Percentiles rank a stretch among this genome's conserved stretches.
These are phyloP conservation scores for Agrocybe pediades DNA, from an alignment of 768 basidiomycete species.

Conservation along the genomic window DNA sequence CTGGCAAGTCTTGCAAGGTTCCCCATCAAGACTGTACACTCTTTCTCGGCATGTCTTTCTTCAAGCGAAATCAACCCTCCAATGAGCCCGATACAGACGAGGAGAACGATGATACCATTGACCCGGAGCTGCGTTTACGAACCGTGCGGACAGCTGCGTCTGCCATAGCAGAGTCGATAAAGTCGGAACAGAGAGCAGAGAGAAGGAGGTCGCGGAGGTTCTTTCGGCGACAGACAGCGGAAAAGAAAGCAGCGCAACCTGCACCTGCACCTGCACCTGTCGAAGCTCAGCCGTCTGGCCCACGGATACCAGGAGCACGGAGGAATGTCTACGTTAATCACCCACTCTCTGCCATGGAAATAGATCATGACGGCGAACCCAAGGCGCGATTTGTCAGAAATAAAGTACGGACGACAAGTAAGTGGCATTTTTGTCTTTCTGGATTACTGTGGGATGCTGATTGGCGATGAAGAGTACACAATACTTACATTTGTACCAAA, in stretches of 20 bases:
- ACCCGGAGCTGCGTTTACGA: conserved; percentile 84
- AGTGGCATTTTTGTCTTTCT: conserved; percentile 32
- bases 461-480: conserved; percentile 71
- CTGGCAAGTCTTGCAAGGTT: conserved; percentile 1
- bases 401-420: conserved; percentile 93
- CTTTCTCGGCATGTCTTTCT: conserved; percentile 33
- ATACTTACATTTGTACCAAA: conserved; percentile 88
- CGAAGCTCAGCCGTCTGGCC: conserved; percentile 25
- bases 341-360: conserved; percentile 62
- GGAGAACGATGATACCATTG: conserved; percentile 69
- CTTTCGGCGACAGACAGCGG: conserved; percentile 47
- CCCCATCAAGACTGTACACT: background rate
- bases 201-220: conserved; percentile 60
- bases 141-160: conserved; percentile 94
- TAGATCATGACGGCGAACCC: conserved; percentile 76
- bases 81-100: conserved; percentile 51
- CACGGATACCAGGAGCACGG: conserved; percentile 51
- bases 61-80: conserved; percentile 42
- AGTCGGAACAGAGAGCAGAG: conserved; percentile 71
- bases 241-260: conserved; percentile 47
- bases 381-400: conserved; percentile 81
- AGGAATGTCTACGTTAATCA: conserved; percentile 84
- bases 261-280: conserved; percentile 22
- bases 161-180: conserved; percentile 85
- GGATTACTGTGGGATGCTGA: conserved; percentile 9